These are phyloP conservation scores for Picea sitchensis DNA, from an alignment of 75 land plant species.

Conservation along the genomic window DNA sequence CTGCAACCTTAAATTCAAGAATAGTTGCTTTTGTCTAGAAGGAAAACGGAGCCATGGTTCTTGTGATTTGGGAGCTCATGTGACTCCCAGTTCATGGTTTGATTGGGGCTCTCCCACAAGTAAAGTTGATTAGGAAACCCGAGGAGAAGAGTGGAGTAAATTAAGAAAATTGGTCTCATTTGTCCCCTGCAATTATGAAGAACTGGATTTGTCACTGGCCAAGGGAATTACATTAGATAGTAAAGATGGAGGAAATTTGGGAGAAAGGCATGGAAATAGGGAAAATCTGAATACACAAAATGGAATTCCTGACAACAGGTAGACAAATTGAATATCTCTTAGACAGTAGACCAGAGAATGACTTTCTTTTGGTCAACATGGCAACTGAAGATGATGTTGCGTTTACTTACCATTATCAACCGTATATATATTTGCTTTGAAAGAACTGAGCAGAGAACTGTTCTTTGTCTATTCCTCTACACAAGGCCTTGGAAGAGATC, in stretches of 20 bases:
- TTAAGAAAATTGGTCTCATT: constrained; percentile 31
- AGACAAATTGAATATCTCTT: too few relatives aligned
- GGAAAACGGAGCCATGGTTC: constrained; percentile 51
- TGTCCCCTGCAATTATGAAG: constrained; percentile 30
- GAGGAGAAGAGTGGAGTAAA: constrained; percentile 37
- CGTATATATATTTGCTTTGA: too few relatives aligned
- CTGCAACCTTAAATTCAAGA: constrained; percentile 1
- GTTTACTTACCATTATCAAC: too few relatives aligned
- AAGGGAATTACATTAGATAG: constrained; percentile 60
- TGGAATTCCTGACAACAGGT: too few relatives aligned
- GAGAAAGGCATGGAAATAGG: too few relatives aligned
- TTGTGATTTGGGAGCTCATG: constrained; percentile 33
- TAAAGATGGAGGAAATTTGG: constrained; percentile 21
- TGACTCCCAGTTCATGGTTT: constrained; percentile 15
- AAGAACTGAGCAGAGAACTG: too few relatives aligned
- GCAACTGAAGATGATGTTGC: too few relatives aligned
- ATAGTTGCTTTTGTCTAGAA: constrained; percentile 22
- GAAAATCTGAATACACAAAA: too few relatives aligned
- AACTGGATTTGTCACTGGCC: constrained; percentile 64
- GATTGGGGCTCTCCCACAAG: constrained; percentile 69
- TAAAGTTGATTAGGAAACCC: constrained; percentile 58
- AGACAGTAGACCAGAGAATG: too few relatives aligned
- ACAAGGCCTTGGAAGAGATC: too few relatives aligned
- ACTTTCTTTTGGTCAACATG: too few relatives aligned
- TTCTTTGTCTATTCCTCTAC: too few relatives aligned